Evolutionary conservation across 257 asterid genomes (phyloP), one percentile per base, ranked within the genome.

Genomic region (Paraleonurus japonicus): DNA sequence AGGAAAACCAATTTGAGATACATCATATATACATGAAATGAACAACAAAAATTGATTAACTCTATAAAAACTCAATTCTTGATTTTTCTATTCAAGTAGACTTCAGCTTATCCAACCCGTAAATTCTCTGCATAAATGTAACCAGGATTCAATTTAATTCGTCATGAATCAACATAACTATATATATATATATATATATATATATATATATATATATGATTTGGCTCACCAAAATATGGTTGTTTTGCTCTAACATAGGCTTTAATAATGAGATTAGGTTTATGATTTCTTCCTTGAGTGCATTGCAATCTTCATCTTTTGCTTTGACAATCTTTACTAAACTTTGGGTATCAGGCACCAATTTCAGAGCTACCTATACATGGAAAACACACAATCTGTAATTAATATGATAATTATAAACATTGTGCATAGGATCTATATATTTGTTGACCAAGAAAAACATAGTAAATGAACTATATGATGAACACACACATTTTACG

Each of bases 291-390:
- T 85, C 79, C 75, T 85, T 85, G 35, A 87, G 80, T 48, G 37
- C 66, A 9, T 80, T 89, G 4, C 28, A 54, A 19, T 66, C 81
- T 73, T 80, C 75, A 8, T 83, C 81, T 70, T 83, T 79, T 30
- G 77, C 81, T 81, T 76, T 78, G 20, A 87, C 90, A 63, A 80
- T 68, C 5, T 41, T 59, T 2, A 83, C 70, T 2, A 87, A 74
- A 13, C 61, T 71, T 12, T 59, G 68, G 55, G 39, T 75, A 5
- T 87, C 94, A 24, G 94, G 94, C 61, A 87, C 73, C 6, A 85
- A 65, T 68, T 78, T 83, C 11, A 85, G 75, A 32, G 89, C 90
- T n/a, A 87, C 81, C 94, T 87, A 69, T 35, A 15, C 43, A 67
- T 12, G 0, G 39, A 65, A 22, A 39, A 48, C 5, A 48, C 7